These are phyloP conservation scores for Tuber calosporum DNA, from an alignment of 495 filamentous ascomycete species.

Conservation along the genomic window DNA sequence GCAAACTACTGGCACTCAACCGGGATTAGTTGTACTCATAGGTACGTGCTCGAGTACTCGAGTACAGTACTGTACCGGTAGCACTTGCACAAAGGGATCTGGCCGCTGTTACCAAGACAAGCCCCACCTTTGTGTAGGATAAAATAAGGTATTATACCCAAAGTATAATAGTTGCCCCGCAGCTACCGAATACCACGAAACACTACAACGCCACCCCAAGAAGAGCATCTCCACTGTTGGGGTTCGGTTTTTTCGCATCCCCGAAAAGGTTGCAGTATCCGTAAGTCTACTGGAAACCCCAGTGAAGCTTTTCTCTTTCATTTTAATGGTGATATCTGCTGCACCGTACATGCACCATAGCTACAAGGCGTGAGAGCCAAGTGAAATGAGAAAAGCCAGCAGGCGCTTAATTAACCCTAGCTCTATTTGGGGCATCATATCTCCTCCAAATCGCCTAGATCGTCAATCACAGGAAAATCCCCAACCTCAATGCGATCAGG, in stretches of 20 bases:
- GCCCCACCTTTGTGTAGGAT: neutral
- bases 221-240: neutral
- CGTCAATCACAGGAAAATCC: slow-evolving; percentile 67
- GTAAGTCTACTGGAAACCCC: neutral
- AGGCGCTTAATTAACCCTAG: neutral
- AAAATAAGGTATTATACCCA: neutral
- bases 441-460: slow-evolving; percentile 81
- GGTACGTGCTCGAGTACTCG: too few species aligned
- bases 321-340: neutral
- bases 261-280: neutral
- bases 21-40: neutral
- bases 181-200: neutral
- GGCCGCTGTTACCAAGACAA: neutral
- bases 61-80: neutral
- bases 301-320: neutral
- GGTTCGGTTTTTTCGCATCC: neutral
- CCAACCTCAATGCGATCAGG: slow-evolving; percentile 85
- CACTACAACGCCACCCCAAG: neutral
- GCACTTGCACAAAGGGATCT: neutral
- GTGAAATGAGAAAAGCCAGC: neutral
- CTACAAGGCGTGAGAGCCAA: neutral
- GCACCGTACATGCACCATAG: neutral
- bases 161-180: neutral
- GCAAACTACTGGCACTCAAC: neutral
- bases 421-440: slow-evolving; percentile 48